phyloP scores from a whole-genome alignment of 305 asterid species.

The Fraxinus latifolia region DNA sequence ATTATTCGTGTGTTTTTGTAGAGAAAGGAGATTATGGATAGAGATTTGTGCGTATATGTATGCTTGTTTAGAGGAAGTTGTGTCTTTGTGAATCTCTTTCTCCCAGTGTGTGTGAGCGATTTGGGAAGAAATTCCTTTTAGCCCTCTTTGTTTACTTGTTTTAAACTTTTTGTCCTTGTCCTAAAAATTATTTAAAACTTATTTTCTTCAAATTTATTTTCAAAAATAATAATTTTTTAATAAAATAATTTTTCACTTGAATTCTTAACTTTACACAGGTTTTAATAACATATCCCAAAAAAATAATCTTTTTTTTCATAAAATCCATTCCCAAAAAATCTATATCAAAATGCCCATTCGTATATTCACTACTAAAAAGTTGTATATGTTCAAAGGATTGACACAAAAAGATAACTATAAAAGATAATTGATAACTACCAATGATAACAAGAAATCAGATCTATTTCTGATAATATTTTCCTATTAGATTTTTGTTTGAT shows the following conservation, averaged over 20 bases:
- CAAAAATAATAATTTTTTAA: neutral
- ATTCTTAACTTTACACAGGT: no score
- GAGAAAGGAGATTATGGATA: neutral
- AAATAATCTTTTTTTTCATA: no score
- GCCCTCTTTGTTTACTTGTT: neutral
- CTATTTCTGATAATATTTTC: neutral
- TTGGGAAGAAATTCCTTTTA: neutral
- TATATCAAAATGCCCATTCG: neutral
- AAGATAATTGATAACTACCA: neutral
- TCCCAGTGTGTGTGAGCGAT: neutral
- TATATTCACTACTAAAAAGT: neutral
- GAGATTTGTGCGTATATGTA: neutral
- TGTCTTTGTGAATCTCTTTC: neutral
- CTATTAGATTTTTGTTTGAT: no score
- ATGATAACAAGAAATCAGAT: no score
- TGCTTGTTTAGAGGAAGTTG: neutral
- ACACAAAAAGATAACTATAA: neutral
- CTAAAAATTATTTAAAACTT: no score
- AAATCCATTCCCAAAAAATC: neutral
- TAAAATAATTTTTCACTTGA: neutral
- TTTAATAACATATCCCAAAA: neutral
- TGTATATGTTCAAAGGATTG: neutral
- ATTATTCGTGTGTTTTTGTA: neutral
- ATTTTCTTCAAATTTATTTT: no score
- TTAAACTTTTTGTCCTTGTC: neutral